Evolutionary conservation across 345 rosid genomes (phyloP), one percentile per base, ranked within the genome.

Genomic region (Gossypium sturtianum): DNA sequence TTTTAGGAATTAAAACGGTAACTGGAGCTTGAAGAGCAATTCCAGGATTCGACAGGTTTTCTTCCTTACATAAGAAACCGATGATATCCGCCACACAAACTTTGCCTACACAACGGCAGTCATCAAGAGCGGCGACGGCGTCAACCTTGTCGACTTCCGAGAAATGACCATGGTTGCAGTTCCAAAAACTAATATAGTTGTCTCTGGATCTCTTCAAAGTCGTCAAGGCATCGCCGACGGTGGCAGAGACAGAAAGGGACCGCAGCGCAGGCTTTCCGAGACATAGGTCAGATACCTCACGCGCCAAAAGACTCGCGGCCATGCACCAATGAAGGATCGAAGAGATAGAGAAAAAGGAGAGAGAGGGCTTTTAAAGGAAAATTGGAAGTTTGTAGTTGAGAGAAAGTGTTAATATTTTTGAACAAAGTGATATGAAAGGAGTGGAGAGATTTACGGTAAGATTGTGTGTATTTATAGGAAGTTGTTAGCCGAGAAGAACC

Each of bases 211-310:
- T 77, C 34, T 81, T 77, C 38, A 90, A 85, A 47, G 81, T 82
- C 61, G 82, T 75, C 59, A 88, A 45, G 8, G 93, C 94, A 75
- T 89, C 93, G 19, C 80, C 87, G 27, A 93, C 84, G 70, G 97
- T 82, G 77, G 91, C 82, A 53, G 70, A 73, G 48, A 71, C 70
- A 16, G 89, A 83, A 19, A 89, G 85, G 67, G 83, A 80, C 74
- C 88, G 80, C 75, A 90, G 75, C 57, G 89, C 76, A 8, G 94
- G 94, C 82, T 88, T 90, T 25, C 94, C 94, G 43, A 90, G 83
- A 82, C 92, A 90, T 19, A 90, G 80, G 41, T 86, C 92, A 15
- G 94, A 86, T 9, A 90, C 80, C 41, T 82, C 85, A 71, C 80
- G 70, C 66, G 78, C 75, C 66, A 83, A 83, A 3, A 86, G 70